A percentile compares a stretch with the other conserved stretches of the same genome.
Conservation (phyloP, 768 basidiomycete genomes). For the Tephrocybe sp. region DNA sequence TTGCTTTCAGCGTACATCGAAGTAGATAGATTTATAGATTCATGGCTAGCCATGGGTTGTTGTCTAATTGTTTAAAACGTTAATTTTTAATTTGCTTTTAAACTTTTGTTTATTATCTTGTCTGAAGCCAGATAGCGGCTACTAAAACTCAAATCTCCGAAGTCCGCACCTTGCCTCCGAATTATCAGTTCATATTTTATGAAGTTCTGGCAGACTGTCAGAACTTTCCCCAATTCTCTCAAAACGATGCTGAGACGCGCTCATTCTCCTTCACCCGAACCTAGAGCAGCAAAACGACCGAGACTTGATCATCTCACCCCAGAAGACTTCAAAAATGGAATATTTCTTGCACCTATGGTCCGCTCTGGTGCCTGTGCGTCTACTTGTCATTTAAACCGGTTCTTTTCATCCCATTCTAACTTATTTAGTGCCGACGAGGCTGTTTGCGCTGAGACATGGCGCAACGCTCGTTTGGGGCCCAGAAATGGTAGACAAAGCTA, state of each 20-base stretch:
- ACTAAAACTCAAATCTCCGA: background rate
- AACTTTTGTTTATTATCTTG: background rate
- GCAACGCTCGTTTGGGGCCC: conserved; percentile 96
- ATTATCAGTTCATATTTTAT: conserved; percentile 7
- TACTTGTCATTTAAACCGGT: background rate
- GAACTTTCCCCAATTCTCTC: background rate
- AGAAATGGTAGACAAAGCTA: conserved; percentile 95
- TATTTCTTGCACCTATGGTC: conserved; percentile 99
- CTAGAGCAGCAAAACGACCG: conserved; percentile 52
- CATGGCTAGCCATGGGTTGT: no score
- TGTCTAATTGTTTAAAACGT: conserved; percentile 2
- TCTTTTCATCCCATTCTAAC: conserved; percentile 15
- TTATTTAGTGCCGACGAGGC: conserved; percentile 73
- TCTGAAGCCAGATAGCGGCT: background rate
- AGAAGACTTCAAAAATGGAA: conserved; percentile 82
- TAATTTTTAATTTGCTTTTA: background rate
- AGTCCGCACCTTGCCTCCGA: background rate
- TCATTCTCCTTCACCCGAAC: conserved; percentile 46
- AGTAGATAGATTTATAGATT: conserved; percentile 16
- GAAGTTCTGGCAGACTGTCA: conserved; percentile 11
- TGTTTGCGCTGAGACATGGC: conserved; percentile 89
- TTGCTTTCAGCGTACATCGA: conserved; percentile 16
- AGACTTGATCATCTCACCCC: conserved; percentile 59
- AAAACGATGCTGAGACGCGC: conserved; percentile 53
- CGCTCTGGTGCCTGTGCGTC: conserved; percentile 83